Conservation (phyloP, 2,329 filamentous ascomycete genomes). For the Colletotrichum chlorophyti region DNA sequence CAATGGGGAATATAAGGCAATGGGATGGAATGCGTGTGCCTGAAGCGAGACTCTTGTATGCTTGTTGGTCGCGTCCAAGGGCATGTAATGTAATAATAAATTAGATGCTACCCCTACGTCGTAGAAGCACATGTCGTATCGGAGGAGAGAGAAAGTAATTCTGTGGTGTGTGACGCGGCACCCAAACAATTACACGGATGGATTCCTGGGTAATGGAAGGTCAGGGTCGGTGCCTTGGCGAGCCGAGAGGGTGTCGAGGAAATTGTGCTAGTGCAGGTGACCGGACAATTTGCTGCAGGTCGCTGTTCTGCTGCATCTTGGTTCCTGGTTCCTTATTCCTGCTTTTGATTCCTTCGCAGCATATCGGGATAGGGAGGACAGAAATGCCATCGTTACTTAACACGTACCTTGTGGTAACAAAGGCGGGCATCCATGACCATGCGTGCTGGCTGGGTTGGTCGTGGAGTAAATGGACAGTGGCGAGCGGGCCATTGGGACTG, state of each 20-base stretch:
- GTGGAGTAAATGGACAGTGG: no score
- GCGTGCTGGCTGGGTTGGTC: no score
- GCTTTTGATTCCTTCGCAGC: no score
- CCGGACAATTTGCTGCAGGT: conserved; percentile 26
- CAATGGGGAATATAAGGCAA: no score
- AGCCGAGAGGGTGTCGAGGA: conserved; percentile 15
- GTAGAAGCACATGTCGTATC: conserved; percentile 1
- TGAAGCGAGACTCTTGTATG: no score
- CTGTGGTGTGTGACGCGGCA: background rate
- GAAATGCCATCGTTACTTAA: background rate
- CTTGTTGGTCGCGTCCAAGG: background rate
- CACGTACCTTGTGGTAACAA: background rate
- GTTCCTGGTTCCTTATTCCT: background rate
- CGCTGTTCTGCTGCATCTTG: conserved; percentile 10
- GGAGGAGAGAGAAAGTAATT: background rate
- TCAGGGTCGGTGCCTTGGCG: background rate
- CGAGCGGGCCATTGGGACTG: no score
- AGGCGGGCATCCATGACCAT: no score
- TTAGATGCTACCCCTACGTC: no score
- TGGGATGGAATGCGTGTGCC: no score
- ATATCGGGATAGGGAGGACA: no score
- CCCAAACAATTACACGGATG: background rate
- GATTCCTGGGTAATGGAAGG: background rate
- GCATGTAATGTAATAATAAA: conserved; percentile 4
- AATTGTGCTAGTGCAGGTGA: conserved; percentile 22